These are phyloP conservation scores for Trichoderma sp. DNA, from an alignment of 2,329 filamentous ascomycete species.

Conservation along the genomic window DNA sequence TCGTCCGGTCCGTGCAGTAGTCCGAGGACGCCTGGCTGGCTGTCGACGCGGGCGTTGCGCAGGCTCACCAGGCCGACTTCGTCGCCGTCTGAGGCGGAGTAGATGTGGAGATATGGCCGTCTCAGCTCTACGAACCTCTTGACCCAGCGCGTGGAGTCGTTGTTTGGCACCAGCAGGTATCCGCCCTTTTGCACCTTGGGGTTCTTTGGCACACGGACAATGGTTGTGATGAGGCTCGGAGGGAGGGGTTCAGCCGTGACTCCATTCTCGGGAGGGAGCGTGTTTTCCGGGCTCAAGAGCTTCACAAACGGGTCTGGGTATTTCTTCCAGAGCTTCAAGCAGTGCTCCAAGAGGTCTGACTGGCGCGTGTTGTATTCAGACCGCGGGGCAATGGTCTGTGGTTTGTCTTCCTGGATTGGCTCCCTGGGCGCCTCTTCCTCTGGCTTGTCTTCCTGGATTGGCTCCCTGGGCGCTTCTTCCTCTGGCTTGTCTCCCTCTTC, in stretches of 20 bases:
- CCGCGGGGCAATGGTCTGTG: slow-evolving; percentile 31
- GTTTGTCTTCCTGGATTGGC: slow-evolving; percentile 29
- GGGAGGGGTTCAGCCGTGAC: slow-evolving; percentile 50
- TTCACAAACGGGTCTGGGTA: slow-evolving; percentile 59
- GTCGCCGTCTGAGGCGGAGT: slow-evolving; percentile 82
- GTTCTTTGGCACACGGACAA: slow-evolving; percentile 80
- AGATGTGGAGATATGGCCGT: slow-evolving; percentile 87
- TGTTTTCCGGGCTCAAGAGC: slow-evolving; percentile 63
- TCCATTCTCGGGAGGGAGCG: slow-evolving; percentile 69
- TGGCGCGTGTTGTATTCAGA: slow-evolving; percentile 53
- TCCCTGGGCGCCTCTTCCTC: slow-evolving; percentile 23
- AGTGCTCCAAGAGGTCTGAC: slow-evolving; percentile 54
- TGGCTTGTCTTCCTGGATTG: slow-evolving; percentile 22
- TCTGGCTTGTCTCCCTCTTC: slow-evolving; percentile 24
- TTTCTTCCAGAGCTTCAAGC: slow-evolving; percentile 65
- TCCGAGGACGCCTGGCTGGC: slow-evolving; percentile 82
- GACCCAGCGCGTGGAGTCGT: slow-evolving; percentile 80
- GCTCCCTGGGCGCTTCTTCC: slow-evolving; percentile 23
- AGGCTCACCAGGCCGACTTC: slow-evolving; percentile 89
- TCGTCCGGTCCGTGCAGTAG: slow-evolving; percentile 62
- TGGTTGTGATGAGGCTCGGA: slow-evolving; percentile 72
- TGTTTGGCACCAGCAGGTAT: slow-evolving; percentile 83
- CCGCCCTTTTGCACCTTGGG: slow-evolving; percentile 80
- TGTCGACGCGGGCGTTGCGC: slow-evolving; percentile 86
- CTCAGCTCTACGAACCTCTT: slow-evolving; percentile 92